Base-by-base conservation (phyloP, 345 rosid species). In the Nasturtium officinale region DNA sequence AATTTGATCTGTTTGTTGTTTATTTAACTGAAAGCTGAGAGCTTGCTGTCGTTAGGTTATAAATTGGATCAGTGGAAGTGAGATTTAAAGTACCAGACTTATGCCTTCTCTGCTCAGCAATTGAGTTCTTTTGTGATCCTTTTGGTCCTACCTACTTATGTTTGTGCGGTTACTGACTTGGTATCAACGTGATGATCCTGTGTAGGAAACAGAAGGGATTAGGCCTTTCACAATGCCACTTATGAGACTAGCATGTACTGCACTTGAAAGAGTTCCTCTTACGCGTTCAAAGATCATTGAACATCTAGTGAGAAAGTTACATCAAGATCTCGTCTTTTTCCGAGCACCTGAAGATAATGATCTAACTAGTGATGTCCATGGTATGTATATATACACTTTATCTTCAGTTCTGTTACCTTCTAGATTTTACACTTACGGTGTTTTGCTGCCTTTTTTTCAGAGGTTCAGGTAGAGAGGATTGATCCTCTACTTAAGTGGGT, bases 141-240 rank as follows among this genome's bases (percentile, higher is more conserved):
- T 50, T 23, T 0, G 56, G 30, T 21, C 17, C 42, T 56, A 12
- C 17, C 42, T 56, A 12, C 42, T 26, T 16, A 5, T 50, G 45
- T 21, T 45, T 42, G 9, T 61, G 37, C 2, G 3, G 37, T 69
- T 42, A 52, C 26, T 65, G 46, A 73, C 37, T 67, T n/a, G 69
- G 9, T 79, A 48, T 73, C 48, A 70, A 71, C 13, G 45, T 42
- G 32, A 54, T 69, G 37, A 56, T 64, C 10, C 20, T 32, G 65
- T 85, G 83, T 83, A 90, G 98, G 85, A 80, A 85, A 75, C 79
- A 79, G 99, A 95, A 86, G 99, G 99, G 71, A 88, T 95, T 59
- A 88, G 99, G 79, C 99, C 98, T 67, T 95, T 95, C 67, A 89
- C 90, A 9, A 95, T 95, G 98, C 98, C 99, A 17, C 87, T 95